phyloP scores from a whole-genome alignment of 306 rosid genomes.

The Begonia masoniana region DNA sequence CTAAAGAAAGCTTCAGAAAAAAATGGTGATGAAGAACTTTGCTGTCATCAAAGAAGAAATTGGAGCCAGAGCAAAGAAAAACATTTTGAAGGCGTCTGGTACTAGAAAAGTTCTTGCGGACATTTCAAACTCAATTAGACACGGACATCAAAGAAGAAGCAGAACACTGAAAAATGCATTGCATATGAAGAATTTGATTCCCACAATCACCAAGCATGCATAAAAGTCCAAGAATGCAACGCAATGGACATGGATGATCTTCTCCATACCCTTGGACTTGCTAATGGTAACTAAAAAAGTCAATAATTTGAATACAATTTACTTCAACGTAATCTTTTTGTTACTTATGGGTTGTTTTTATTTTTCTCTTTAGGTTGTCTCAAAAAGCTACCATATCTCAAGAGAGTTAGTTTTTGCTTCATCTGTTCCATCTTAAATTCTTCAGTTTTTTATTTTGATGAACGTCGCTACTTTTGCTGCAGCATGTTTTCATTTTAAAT shows the following conservation, averaged over 20 bases:
- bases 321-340: background rate
- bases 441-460: background rate
- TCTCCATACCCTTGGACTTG: conserved; percentile 32
- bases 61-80: too few relatives aligned
- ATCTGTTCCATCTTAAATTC: background rate
- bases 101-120: conserved; percentile 45
- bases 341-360: too few relatives aligned
- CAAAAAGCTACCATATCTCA: too few relatives aligned
- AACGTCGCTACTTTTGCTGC: background rate
- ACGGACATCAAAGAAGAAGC: conserved; percentile 18
- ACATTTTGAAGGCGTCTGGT: conserved; percentile 23
- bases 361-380: background rate
- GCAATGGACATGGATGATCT: conserved; percentile 20
- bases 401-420: too few relatives aligned
- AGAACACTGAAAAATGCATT: conserved; percentile 17
- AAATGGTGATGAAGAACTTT: too few relatives aligned
- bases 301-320: background rate
- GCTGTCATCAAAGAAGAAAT: too few relatives aligned
- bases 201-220: conserved; percentile 42
- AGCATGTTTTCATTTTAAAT: too few relatives aligned
- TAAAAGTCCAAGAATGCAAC: conserved; percentile 27
- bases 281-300: conserved; percentile 15
- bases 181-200: conserved; percentile 31
- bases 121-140: conserved; percentile 36
- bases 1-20: too few relatives aligned